phyloP scores from a whole-genome alignment of 495 filamentous ascomycete genomes.

The Lindgomyces ingoldianus region DNA sequence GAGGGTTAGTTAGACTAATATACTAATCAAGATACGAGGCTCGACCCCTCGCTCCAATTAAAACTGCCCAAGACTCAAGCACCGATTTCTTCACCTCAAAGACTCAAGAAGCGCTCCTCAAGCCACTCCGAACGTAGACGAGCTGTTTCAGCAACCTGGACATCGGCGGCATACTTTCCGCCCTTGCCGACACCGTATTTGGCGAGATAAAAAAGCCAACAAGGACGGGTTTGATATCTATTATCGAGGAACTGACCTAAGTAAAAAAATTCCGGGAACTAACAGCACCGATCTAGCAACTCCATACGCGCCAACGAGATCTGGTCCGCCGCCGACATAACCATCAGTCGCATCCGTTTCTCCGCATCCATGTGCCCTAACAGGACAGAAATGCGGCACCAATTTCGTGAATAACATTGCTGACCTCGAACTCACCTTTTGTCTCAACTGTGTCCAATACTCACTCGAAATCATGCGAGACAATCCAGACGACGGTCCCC shows the following conservation, averaged over 20 bases:
- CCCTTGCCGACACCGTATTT: background rate
- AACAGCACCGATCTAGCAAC: background rate
- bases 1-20: background rate
- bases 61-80: background rate
- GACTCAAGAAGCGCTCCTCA: conserved; percentile 1
- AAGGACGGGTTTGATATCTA: background rate
- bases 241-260: background rate
- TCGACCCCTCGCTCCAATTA: background rate
- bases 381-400: background rate
- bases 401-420: background rate
- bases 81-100: conserved; percentile 1
- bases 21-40: background rate
- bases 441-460: background rate
- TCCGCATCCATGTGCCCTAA: background rate
- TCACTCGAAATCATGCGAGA: background rate
- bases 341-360: background rate
- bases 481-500: background rate
- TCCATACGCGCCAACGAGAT: background rate
- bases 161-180: background rate
- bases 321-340: background rate
- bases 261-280: background rate
- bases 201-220: background rate
- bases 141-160: background rate
- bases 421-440: background rate
- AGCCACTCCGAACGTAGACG: conserved; percentile 3